phyloP scores from a whole-genome alignment of 208 protist species.

The Lotmaria passim region DNA sequence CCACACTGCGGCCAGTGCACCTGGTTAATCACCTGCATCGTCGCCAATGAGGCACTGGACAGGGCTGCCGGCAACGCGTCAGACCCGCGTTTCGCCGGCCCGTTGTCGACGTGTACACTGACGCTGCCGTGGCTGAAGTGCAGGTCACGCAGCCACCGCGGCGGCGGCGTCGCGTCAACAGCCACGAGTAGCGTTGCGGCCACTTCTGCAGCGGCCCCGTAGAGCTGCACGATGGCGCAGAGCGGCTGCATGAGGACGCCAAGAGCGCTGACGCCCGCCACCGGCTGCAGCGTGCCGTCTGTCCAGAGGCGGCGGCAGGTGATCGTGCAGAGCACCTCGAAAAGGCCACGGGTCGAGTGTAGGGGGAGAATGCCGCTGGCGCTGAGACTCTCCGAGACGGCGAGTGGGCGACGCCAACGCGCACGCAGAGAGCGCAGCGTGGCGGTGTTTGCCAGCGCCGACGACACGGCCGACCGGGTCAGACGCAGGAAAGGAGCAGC shows the following conservation, averaged over 20 bases:
- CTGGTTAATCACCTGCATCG: constrained; percentile 9
- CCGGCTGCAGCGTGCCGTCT: constrained; percentile 32
- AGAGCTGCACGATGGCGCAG: constrained; percentile 18
- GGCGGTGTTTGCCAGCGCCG: neutral
- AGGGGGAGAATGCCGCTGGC: constrained; percentile 38
- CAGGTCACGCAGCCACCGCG: constrained; percentile 19
- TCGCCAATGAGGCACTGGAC: neutral
- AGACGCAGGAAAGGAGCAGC: neutral
- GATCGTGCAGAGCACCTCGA: constrained; percentile 50
- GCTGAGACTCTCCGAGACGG: constrained; percentile 23
- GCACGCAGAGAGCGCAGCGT: constrained; percentile 22
- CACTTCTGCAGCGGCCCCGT: constrained; percentile 8
- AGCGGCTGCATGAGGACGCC: constrained; percentile 17
- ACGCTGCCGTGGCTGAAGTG: constrained; percentile 21
- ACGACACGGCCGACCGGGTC: neutral
- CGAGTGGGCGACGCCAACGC: constrained; percentile 34
- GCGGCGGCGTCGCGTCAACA: constrained; percentile 28
- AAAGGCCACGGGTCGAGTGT: constrained; percentile 40
- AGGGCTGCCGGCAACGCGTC: neutral
- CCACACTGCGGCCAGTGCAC: constrained; percentile 33
- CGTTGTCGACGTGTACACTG: constrained; percentile 1
- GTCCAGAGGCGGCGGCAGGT: constrained; percentile 36
- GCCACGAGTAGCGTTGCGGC: constrained; percentile 25
- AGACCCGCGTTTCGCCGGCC: neutral
- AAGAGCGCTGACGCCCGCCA: constrained; percentile 23